These are phyloP conservation scores for Dioscorea dumetorum DNA, from an alignment of 106 monocot genomes.

Conservation along the genomic window DNA sequence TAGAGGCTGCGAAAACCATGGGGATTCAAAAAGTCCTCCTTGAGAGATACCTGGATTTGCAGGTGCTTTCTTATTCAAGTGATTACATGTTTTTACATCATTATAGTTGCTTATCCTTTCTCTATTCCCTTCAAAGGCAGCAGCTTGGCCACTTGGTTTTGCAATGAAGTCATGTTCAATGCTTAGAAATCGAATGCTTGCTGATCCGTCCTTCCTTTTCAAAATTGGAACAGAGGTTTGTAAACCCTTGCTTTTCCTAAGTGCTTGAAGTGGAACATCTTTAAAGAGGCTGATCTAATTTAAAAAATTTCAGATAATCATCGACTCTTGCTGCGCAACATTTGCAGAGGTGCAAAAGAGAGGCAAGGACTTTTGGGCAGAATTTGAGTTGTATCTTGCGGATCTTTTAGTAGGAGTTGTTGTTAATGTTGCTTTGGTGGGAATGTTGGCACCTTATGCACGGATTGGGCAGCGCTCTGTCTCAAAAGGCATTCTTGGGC, in stretches of 20 bases:
- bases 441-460: constrained; percentile 71
- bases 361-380: constrained; percentile 60
- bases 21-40: constrained; percentile 71
- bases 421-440: constrained; percentile 52
- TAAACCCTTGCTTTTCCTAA: neutral
- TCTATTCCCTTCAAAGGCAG: constrained; percentile 21
- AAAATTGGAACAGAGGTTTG: constrained; percentile 83
- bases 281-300: neutral
- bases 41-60: constrained; percentile 62
- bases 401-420: constrained; percentile 62
- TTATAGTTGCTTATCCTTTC: neutral
- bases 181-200: constrained; percentile 67
- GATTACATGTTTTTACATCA: neutral
- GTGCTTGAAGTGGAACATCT: neutral
- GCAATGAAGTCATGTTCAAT: constrained; percentile 42
- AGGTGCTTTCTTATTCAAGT: constrained; percentile 29
- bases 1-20: constrained; percentile 50
- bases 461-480: constrained; percentile 50
- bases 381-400: constrained; percentile 57
- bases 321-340: constrained; percentile 71
- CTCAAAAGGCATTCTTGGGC: constrained; percentile 34
- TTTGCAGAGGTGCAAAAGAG: constrained; percentile 59
- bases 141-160: constrained; percentile 54
- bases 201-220: constrained; percentile 75
- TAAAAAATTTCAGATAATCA: constrained; percentile 41